Evolutionary conservation across 1,139 yeast species (phyloP), one percentile per base, ranked within the genome.

Genomic region (Yarrowia galli): DNA sequence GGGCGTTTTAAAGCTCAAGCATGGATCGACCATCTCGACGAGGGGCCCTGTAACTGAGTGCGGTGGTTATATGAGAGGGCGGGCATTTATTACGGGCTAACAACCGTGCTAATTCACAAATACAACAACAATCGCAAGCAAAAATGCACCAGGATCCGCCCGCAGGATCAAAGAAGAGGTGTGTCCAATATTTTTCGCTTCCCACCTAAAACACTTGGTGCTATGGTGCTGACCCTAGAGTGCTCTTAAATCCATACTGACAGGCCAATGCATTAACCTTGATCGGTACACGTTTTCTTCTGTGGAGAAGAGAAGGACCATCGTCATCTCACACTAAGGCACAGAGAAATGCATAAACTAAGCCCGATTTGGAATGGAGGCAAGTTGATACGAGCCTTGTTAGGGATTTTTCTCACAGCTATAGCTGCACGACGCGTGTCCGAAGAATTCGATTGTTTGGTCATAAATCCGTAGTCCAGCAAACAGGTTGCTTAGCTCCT

Each of bases 191-290:
- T 53, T 53, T 28, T 36, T 53, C 60, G 60, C 43, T 36, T 36
- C 32, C 16, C 60, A 28, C 10, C 32, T 10, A 28, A 28, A 28
- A 28, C 32, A 28, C 32, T 22, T 18, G 45, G 16, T 8, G 16
- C 28, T 51, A 32, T 23, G 10, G 4, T 4, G 22, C 54, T 12
- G 54, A 43, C 9, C 54, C 28, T 18, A 28, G 25, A 20, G 58
- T 15, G 60, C 45, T 53, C 45, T 53, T 53, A 23, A 38, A 38
- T 22, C 46, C 43, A 22, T 38, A 16, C 46, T 18, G 46, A 23
- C 46, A 40, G 61, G 20, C 46, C 46, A 40, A 40, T 54, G 61
- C 61, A 23, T 40, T 40, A 54, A 54, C 61, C 46, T 54, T 54
- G 61, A 54, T 54, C 23, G 13, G 8, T 10, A 13, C 61, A 54